Base-by-base conservation (phyloP, 108 stramenopile species). In the Discostella stelligeroides region DNA sequence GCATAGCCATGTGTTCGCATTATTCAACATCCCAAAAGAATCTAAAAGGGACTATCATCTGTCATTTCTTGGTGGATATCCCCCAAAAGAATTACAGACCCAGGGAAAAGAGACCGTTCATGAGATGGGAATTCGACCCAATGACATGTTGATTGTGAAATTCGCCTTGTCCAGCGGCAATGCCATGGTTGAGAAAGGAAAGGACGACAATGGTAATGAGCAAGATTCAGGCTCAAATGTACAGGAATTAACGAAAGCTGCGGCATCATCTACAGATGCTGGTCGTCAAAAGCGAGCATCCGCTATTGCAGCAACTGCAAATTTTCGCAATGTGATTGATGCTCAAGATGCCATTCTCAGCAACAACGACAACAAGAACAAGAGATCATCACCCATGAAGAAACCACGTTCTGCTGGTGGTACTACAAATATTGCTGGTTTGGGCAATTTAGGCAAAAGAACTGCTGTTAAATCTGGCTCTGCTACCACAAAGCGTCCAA, bases 321-420 rank as follows among this genome's bases (percentile, higher is more conserved):
- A 66, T 24, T 85, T 90, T 66, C 67, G 66, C 40, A 79, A 84
- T 43, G 63, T 88, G 15, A 90, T 90, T 47, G 50, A 73, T 29
- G 85, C 84, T 23, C 89, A 90, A 82, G 82, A 90, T 73, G 75
- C 75, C 53, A 60, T 81, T 11, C 40, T 84, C 41, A 68, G 53
- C 21, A 75, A 53, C 56, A 66, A 72, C n/a, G n/a, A n/a, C n/a
- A n/a, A n/a, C n/a, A n/a, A n/a, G n/a, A n/a, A n/a, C n/a, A n/a
- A n/a, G n/a, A n/a, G n/a, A 67, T 18, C 54, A 40, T 11, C 11
- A 41, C 60, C 41, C 66, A 70, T 59, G 17, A 57, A 63, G 57
- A 72, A 47, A 37, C 29, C 10, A 51, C 14, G 50, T 0, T 20
- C 24, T 12, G 40, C 23, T 59, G 46, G 30, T n/a, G n/a, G n/a